A percentile compares a stretch with the other conserved stretches of the same genome.
These are phyloP conservation scores for Boletus bicolor DNA, from an alignment of 768 basidiomycete species.

Conservation along the genomic window DNA sequence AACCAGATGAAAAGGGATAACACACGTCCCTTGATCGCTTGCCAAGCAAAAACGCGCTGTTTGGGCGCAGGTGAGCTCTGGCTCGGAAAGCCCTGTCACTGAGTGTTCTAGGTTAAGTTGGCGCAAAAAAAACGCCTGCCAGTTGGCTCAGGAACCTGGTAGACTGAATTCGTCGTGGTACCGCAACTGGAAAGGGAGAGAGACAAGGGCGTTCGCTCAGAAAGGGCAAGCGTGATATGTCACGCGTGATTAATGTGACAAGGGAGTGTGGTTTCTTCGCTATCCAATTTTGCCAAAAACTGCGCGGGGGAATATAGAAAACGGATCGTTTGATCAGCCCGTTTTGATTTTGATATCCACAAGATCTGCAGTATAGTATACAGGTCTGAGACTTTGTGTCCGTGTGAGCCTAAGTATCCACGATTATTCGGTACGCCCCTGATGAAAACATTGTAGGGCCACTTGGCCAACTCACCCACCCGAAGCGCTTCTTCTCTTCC, in stretches of 20 bases:
- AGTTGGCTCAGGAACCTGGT: slow-evolving; percentile 1
- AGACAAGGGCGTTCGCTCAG: neutral
- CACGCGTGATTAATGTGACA: slow-evolving; percentile 11
- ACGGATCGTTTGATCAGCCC: slow-evolving; percentile 12
- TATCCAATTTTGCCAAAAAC: slow-evolving; percentile 10
- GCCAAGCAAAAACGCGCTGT: slow-evolving; percentile 22
- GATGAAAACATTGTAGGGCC: too few relatives aligned
- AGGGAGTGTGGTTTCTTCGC: slow-evolving; percentile 7
- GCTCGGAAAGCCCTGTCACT: slow-evolving; percentile 1
- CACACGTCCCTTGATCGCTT: slow-evolving; percentile 33
- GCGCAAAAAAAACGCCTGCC: neutral
- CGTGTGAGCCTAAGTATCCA: neutral
- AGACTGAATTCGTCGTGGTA: neutral
- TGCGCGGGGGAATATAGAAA: neutral
- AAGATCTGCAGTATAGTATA: slow-evolving; percentile 16
- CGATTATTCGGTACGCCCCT: slow-evolving; percentile 6
- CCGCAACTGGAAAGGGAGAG: neutral
- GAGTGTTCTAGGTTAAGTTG: slow-evolving; percentile 8
- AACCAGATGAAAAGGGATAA: slow-evolving; percentile 28
- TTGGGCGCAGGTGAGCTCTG: slow-evolving; percentile 21
- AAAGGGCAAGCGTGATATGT: neutral
- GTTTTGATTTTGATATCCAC: slow-evolving; percentile 8
- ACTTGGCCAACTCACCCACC: neutral
- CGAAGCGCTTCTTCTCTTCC: neutral
- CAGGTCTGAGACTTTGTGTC: neutral